Base-by-base conservation (phyloP, 2,329 filamentous ascomycete species). In the Aureobasidium leucospermi region DNA sequence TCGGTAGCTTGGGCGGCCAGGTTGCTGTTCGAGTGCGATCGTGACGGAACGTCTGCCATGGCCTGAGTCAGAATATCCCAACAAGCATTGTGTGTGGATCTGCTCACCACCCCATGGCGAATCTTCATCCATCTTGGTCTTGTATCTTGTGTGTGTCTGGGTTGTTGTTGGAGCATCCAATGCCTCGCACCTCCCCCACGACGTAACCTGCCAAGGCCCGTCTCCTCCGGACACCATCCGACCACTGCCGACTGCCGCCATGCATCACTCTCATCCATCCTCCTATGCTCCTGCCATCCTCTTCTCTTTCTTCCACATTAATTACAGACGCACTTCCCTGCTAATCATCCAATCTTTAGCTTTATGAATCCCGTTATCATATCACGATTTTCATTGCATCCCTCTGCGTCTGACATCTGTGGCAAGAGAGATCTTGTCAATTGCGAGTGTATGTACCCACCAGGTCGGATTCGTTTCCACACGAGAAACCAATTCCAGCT, bases 1-100 rank as follows among this genome's bases (percentile, higher is more conserved):
- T 68, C 59, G 49, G 63, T 66, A 58, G 73, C 72, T 61, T 72
- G 70, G 66, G 74, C 73, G 63, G 73, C 66, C 38, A 73, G 67
- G 60, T 72, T 72, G 64, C 71, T 71, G 67, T 69, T 71, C 39
- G 74, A 74, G 62, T 70, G 73, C 58, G 75, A 75, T 62, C 72
- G 71, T 66, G 71, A 79, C 59, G 76, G 77, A 63, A 78, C 77
- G 66, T 79, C 77, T 79, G 66, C 19, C 41, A n/a, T 36, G 23
- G 60, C 53, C 38, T 61, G 52, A 19, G 32, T 34, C 23, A 47
- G 36, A 19, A 56, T 16, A 9, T 23, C 15, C n/a, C 8, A 29
- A 10, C 15, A 10, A 13, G 38, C 42, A 60, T 45, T 32, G 31
- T 23, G 3, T 29, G 11, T 11, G 7, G 3, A 13, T 7, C 16